phyloP scores from a whole-genome alignment of 2,329 filamentous ascomycete species.

The Westerdykella aurantiaca region DNA sequence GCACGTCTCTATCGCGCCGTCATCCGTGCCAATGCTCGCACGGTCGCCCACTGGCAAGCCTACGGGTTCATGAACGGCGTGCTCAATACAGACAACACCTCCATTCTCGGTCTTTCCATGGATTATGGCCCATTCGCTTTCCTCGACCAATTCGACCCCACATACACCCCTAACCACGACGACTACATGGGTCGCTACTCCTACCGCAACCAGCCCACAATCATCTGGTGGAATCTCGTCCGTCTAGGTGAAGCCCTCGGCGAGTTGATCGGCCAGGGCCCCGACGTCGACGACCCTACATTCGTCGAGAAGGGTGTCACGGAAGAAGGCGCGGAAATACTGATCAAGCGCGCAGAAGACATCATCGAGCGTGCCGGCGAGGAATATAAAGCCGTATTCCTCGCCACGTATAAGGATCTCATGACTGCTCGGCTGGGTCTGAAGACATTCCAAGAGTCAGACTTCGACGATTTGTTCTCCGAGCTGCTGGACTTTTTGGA shows the following conservation, averaged over 20 bases:
- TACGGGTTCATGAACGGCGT: constrained; percentile 99
- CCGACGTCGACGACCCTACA: constrained; percentile 61
- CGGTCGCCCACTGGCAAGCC: constrained; percentile 90
- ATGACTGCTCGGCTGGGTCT: constrained; percentile 79
- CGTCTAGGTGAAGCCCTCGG: constrained; percentile 83
- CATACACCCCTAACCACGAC: constrained; percentile 95
- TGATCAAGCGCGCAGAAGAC: constrained; percentile 74
- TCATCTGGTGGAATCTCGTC: constrained; percentile 98
- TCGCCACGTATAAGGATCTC: constrained; percentile 80
- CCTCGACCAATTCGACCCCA: constrained; percentile 91
- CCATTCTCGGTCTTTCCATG: constrained; percentile 78
- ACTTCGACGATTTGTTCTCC: constrained; percentile 79
- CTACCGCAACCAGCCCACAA: constrained; percentile 88
- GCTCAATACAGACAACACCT: constrained; percentile 96
- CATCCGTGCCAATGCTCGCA: constrained; percentile 74
- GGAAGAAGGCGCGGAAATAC: constrained; percentile 60
- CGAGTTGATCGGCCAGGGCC: constrained; percentile 76
- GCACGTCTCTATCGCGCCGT: constrained; percentile 82
- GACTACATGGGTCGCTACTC: constrained; percentile 81
- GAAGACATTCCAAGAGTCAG: constrained; percentile 59
- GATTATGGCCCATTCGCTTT: constrained; percentile 98
- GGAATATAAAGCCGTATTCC: constrained; percentile 82
- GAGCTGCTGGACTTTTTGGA: constrained; percentile 77
- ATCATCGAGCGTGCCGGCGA: constrained; percentile 76
- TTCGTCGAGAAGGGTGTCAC: constrained; percentile 70